These are phyloP conservation scores for Boletus vinaceobasis DNA, from an alignment of 768 basidiomycete genomes.

Conservation along the genomic window DNA sequence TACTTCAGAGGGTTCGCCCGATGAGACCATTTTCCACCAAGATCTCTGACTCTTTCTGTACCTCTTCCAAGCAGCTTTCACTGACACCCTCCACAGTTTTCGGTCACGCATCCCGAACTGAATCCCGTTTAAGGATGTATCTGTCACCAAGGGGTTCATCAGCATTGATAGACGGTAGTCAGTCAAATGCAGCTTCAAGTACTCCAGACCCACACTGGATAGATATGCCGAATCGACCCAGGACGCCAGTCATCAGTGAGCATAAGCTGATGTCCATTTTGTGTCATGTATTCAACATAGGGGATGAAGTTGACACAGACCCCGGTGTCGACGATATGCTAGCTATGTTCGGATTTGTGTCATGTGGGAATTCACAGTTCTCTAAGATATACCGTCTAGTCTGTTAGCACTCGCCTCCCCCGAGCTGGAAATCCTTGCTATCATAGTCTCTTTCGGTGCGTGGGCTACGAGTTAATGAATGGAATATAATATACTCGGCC, in stretches of 20 bases:
- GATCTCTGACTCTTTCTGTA: conserved; percentile 52
- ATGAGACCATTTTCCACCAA: conserved; percentile 70
- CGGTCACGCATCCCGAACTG: neutral
- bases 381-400: conserved; percentile 35
- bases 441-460: conserved; percentile 73
- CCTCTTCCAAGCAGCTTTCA: neutral
- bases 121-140: neutral
- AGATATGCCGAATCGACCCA: conserved; percentile 25
- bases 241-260: conserved; percentile 68
- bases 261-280: neutral
- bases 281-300: conserved; percentile 1
- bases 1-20: conserved; percentile 59
- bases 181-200: neutral
- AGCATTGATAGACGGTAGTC: neutral
- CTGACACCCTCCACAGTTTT: conserved; percentile 4
- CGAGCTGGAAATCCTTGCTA: conserved; percentile 75
- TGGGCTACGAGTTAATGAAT: neutral
- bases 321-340: conserved; percentile 82
- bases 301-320: conserved; percentile 71
- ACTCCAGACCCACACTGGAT: neutral
- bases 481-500: neutral
- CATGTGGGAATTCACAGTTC: neutral
- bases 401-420: conserved; percentile 79
- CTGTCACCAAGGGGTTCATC: neutral
- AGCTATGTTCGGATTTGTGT: conserved; percentile 57